Evolutionary conservation across 192 early-diverging fungal genomes (phyloP), one percentile per base, ranked within the genome.

Genomic region (Fimicolochytrium jonesii): DNA sequence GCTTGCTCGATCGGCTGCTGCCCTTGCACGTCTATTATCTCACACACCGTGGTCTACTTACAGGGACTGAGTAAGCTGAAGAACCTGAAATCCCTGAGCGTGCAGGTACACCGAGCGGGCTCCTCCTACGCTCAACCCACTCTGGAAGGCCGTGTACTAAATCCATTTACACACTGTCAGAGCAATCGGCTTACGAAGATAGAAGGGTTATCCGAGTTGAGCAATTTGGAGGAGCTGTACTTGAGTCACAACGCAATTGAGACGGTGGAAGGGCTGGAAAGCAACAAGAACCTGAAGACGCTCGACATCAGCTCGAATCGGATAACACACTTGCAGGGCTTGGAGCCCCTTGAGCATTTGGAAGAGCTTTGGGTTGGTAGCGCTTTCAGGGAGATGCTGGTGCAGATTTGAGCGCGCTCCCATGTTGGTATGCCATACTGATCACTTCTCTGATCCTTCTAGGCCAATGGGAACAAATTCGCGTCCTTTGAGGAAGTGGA

Each of bases 301-400:
- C 67, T 99, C n/a, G 96, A 99, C 71, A 66, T 99, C 20, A 84
- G 87, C 26, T 90, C 77, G 61, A 99, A 99, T 70, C 76, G 68
- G 42, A 64, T 99, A 22, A 63, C 57, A 18, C 72, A 86, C 57
- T 75, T 98, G 22, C 84, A 90, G 52, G 86, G 87, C 17, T 70
- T 98, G 6, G 72, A 79, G 23, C 81, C 87, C 50, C 64, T 97
- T 59, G 66, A 58, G 11, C 47, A 71, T 2, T 74, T 98, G 31
- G 87, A 90, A 63, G 95, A 98, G 51, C 76, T 98, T 32, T 98
- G 95, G 95, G 91, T 89, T 3, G 10, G 61, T 52, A 31, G 6
- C 22, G 17, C n/a, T 59, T 62, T 0, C 39, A 0, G 46, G 51
- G 44, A 18, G 17, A 55, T 23, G 31, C 7, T 10, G 11, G 47